Conservation (phyloP, 2,329 filamentous ascomycete species). For the Colletotrichum echinochloae region DNA sequence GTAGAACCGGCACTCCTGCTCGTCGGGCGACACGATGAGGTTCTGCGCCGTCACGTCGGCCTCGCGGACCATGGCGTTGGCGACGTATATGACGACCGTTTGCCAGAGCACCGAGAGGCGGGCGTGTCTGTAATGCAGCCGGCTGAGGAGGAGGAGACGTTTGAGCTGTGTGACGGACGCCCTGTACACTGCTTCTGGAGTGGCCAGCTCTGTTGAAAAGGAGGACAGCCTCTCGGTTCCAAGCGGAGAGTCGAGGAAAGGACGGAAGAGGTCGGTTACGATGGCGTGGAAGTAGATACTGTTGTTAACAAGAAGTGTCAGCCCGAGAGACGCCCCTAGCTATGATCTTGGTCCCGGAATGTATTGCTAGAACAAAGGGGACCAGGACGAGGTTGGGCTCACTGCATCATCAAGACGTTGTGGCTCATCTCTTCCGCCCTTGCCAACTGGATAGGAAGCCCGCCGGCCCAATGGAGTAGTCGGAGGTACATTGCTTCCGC, state of each 20-base stretch:
- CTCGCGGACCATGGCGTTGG: slow-evolving; percentile 23
- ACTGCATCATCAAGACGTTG: slow-evolving; percentile 29
- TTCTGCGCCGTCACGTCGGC: not conserved
- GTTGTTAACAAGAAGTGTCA: not conserved
- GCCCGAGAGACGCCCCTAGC: not conserved
- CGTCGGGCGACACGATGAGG: not conserved
- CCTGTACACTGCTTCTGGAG: slow-evolving; percentile 12
- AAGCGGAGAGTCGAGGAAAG: not conserved
- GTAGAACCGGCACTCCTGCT: slow-evolving; percentile 5
- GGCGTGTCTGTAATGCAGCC: not conserved
- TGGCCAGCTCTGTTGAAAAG: slow-evolving; percentile 9
- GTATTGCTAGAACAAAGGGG: not conserved
- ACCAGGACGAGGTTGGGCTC: not conserved
- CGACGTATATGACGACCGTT: slow-evolving; percentile 18
- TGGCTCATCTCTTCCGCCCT: slow-evolving; percentile 1
- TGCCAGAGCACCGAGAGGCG: slow-evolving; percentile 23
- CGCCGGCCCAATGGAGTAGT: slow-evolving; percentile 17
- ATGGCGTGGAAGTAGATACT: slow-evolving; percentile 33
- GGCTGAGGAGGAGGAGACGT: slow-evolving; percentile 14
- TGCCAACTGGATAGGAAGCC: not conserved
- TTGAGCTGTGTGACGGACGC: slow-evolving; percentile 26
- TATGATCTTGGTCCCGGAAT: too few relatives aligned
- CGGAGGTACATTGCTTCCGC: slow-evolving; percentile 10
- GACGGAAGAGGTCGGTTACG: slow-evolving; percentile 20
- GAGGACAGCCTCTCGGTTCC: not conserved